Evolutionary conservation across 176 grass and related monocot species (phyloP), one percentile per base, ranked within the genome.

Genomic region (Juncus effusus): DNA sequence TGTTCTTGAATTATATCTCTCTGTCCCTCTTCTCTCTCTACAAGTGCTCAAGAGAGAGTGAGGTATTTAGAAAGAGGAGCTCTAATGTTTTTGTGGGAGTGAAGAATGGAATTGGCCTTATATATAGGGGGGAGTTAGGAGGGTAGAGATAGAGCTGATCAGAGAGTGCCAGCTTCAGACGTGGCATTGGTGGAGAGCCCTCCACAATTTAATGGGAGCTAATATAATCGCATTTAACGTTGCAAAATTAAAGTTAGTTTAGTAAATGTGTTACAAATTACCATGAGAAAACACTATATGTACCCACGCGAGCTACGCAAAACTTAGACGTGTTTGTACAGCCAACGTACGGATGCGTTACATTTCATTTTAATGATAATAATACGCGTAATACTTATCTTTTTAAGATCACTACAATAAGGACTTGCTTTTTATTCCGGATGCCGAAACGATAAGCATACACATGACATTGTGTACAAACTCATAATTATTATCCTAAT

Each of bases 201-300:
- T 56, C 66, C 35, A 56, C 66, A 69, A 69, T 47, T 69, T 40
- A 53, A 39, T 56, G 55, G 19, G 19, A 28, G 19, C 19, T 28
- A 28, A 28, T 28, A 10, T 69, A 52, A 36, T 40, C 40, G 1
- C 51, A 56, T 69, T 69, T 40, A 12, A 15, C 38, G 38, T 72
- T 59, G 54, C 40, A 38, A 72, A 72, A 72, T 36, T 59, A 57
- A 72, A 72, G 68, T 9, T 57, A n/a, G 12, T 59, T 59, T 42
- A 54, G 52, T 59, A 8, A 44, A 47, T 47, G 57, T 55, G 68
- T 42, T 72, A 59, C 42, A 47, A 47, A 36, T 37, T 13, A 59
- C 41, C 54, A 7, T 16, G 8, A 44, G 67, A 68, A 70, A 11
- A 13, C 3, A 13, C 10, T 59, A 71, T 10, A 59, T 12, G 37